Evolutionary conservation across 805 yeast genomes (phyloP).

Genomic region (Komagataella ulmi): DNA sequence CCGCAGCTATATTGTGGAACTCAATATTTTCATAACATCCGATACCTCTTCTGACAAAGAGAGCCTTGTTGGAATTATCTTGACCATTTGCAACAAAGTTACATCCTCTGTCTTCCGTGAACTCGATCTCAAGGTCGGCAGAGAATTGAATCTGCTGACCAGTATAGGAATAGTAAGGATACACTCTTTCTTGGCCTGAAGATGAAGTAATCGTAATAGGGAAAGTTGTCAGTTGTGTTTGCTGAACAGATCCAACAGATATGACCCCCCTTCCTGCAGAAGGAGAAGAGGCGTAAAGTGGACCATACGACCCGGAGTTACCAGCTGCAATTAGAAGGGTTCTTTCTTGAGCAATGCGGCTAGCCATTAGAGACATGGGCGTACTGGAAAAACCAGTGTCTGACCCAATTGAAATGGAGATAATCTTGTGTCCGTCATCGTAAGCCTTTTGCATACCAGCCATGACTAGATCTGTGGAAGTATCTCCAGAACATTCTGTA

Average conservation of each 20-base stretch:
- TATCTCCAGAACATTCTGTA: slow-evolving; percentile 6
- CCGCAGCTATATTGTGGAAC: not conserved
- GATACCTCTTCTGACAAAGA: slow-evolving; percentile 1
- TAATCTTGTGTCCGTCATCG: slow-evolving; percentile 5
- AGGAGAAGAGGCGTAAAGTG: slow-evolving; percentile 5
- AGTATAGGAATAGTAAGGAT: not conserved
- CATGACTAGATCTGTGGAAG: slow-evolving; percentile 8
- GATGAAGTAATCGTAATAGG: slow-evolving; percentile 3
- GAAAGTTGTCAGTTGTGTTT: slow-evolving; percentile 4
- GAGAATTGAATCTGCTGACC: not conserved
- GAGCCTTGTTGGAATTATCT: not conserved
- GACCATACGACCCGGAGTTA: slow-evolving; percentile 6
- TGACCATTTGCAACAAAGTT: not conserved
- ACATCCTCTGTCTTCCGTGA: not conserved
- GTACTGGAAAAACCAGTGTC: slow-evolving; percentile 4
- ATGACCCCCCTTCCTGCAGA: slow-evolving; percentile 4
- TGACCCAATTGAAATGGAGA: slow-evolving; percentile 9
- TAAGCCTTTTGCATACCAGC: slow-evolving; percentile 5
- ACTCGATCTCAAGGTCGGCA: slow-evolving; percentile 1
- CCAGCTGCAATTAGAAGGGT: slow-evolving; percentile 10
- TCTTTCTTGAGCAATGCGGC: slow-evolving; percentile 5
- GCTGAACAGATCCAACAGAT: slow-evolving; percentile 5
- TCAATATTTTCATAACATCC: slow-evolving; percentile 1
- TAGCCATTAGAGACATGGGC: slow-evolving; percentile 7
- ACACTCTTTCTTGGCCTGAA: not conserved